Percentiles rank a stretch among this genome's conserved stretches.
Evolutionary conservation across 306 rosid genomes (phyloP).

Genomic region (Quercus glauca): DNA sequence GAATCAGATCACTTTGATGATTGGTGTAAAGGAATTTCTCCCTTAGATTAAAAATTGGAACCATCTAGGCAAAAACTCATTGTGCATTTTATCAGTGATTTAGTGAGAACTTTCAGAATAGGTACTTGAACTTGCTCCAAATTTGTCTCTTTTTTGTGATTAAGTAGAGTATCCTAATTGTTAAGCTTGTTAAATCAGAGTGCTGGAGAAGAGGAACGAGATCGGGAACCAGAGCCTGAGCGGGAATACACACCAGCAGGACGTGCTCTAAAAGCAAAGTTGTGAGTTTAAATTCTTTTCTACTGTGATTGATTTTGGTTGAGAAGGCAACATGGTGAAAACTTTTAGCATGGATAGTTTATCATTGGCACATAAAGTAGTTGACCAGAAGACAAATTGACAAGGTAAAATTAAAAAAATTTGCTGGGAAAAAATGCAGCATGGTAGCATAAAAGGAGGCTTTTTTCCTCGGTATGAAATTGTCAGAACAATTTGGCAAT

Average conservation of each 20-base stretch:
- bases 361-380: conserved; percentile 2
- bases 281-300: conserved; percentile 48
- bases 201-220: conserved; percentile 76
- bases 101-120: background rate
- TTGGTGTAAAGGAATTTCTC: background rate
- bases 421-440: background rate
- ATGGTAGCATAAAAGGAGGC: background rate
- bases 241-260: conserved; percentile 97
- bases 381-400: background rate
- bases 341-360: background rate
- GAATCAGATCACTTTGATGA: background rate
- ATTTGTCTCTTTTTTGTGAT: background rate
- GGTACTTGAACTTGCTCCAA: background rate
- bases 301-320: conserved; percentile 13
- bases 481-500: background rate
- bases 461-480: background rate
- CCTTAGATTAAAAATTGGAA: background rate
- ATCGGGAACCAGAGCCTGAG: conserved; percentile 86
- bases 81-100: background rate
- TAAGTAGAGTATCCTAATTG: conserved; percentile 17
- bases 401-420: background rate
- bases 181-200: conserved; percentile 54
- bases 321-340: background rate
- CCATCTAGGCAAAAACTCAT: background rate
- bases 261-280: conserved; percentile 82